These are phyloP conservation scores for Xylariales sp. DNA, from an alignment of 2,329 filamentous ascomycete species.

Conservation along the genomic window DNA sequence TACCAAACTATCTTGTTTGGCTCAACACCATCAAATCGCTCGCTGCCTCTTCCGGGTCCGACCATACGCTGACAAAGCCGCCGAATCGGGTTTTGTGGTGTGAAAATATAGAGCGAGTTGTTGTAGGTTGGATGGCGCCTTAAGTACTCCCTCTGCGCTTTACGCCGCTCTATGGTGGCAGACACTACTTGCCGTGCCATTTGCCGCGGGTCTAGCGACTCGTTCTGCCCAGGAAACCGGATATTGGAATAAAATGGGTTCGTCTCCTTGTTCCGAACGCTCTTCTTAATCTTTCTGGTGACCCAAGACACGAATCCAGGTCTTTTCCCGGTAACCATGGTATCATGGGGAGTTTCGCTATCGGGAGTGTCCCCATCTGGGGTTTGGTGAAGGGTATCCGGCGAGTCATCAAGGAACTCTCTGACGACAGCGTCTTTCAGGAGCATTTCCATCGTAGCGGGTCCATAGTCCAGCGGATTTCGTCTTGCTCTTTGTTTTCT, in stretches of 20 bases:
- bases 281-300: conserved; percentile 69
- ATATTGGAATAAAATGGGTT: conserved; percentile 93
- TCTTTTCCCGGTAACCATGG: conserved; percentile 59
- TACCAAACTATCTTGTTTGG: conserved; percentile 95
- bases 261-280: conserved; percentile 75
- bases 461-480: conserved; percentile 92
- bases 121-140: conserved; percentile 91
- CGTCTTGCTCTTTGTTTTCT: conserved; percentile 69
- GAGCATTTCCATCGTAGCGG: conserved; percentile 93
- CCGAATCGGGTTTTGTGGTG: conserved; percentile 79
- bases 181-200: conserved; percentile 93
- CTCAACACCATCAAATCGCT: conserved; percentile 88
- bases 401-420: conserved; percentile 88
- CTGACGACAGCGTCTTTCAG: conserved; percentile 94
- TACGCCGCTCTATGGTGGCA: conserved; percentile 83
- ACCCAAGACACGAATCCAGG: conserved; percentile 69
- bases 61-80: conserved; percentile 89
- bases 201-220: conserved; percentile 82
- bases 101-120: conserved; percentile 88
- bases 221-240: conserved; percentile 76
- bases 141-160: conserved; percentile 91
- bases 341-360: conserved; percentile 51
- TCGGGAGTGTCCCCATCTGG: conserved; percentile 13
- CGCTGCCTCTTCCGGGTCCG: conserved; percentile 86
- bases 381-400: conserved; percentile 53